phyloP scores from a whole-genome alignment of 768 basidiomycete species.

The Lactarius hengduanensis region DNA sequence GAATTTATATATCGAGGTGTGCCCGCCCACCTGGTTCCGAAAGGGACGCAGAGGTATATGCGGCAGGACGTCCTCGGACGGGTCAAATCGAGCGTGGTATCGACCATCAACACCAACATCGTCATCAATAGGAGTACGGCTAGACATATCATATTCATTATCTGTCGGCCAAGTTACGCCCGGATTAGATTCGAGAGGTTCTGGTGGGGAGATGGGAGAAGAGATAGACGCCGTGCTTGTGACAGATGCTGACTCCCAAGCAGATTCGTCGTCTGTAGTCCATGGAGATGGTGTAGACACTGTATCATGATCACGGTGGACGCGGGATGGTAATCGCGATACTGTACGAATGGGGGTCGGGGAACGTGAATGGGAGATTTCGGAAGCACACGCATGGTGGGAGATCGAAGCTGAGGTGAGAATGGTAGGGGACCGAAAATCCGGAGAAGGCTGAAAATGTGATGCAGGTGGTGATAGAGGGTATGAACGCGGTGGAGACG shows the following conservation, averaged over 20 bases:
- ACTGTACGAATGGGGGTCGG: slow-evolving; percentile 41
- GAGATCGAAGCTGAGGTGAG: slow-evolving; percentile 18
- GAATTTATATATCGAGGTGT: slow-evolving; percentile 96
- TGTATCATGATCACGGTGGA: slow-evolving; percentile 24
- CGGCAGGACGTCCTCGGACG: slow-evolving; percentile 62
- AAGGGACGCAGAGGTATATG: slow-evolving; percentile 95
- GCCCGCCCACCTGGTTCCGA: slow-evolving; percentile 97
- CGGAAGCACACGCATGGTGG: slow-evolving; percentile 13
- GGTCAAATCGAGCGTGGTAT: slow-evolving; percentile 41
- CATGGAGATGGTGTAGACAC: slow-evolving; percentile 53
- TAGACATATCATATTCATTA: slow-evolving; percentile 34
- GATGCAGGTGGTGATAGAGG: slow-evolving; percentile 13
- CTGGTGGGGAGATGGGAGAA: slow-evolving; percentile 39
- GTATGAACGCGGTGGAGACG: slow-evolving; percentile 39
- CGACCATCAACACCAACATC: slow-evolving; percentile 34
- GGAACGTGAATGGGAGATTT: slow-evolving; percentile 37
- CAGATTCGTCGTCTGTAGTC: slow-evolving; percentile 76
- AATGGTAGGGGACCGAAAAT: slow-evolving; percentile 11
- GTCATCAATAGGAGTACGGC: slow-evolving; percentile 18
- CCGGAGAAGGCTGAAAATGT: slow-evolving; percentile 14
- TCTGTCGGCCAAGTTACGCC: slow-evolving; percentile 35
- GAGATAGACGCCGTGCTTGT: slow-evolving; percentile 62
- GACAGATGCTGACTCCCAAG: slow-evolving; percentile 69
- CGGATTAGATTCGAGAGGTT: slow-evolving; percentile 35
- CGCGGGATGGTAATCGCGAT: slow-evolving; percentile 29